Percentiles rank a stretch among this genome's conserved stretches.
Evolutionary conservation across 192 early-diverging fungal genomes (phyloP).

Genomic region (Backusella tarrabulga): DNA sequence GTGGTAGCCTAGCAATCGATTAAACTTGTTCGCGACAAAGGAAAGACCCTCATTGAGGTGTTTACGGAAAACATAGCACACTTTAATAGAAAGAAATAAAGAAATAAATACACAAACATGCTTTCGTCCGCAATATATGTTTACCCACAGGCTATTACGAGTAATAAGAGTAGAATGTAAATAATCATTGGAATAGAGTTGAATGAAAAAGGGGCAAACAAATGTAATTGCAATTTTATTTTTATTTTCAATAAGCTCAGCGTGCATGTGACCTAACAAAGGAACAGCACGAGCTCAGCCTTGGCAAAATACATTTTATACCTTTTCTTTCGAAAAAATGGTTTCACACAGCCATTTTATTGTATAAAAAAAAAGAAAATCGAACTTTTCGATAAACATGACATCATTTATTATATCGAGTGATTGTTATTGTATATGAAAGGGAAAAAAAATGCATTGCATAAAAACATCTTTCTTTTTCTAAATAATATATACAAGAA

Average conservation of each 20-base stretch:
- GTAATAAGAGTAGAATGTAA: not conserved
- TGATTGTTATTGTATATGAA: not conserved
- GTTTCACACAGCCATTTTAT: not conserved
- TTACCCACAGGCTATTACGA: constrained; percentile 4
- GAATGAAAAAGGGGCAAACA: not conserved
- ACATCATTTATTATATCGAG: not conserved
- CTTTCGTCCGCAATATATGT: not conserved
- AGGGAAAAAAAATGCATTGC: not conserved
- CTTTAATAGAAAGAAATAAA: not conserved
- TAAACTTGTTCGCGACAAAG: constrained; percentile 21
- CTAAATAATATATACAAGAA: not conserved
- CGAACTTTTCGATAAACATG: not conserved
- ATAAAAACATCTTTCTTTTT: not conserved
- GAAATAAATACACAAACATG: not conserved
- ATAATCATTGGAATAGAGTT: not conserved
- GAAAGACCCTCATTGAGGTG: not conserved
- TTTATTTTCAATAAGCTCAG: constrained; percentile 1
- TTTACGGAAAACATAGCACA: constrained; percentile 14
- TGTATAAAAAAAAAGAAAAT: constrained; percentile 3
- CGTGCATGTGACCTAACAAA: not conserved
- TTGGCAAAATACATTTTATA: not conserved
- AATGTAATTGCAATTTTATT: not conserved
- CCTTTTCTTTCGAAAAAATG: not conserved
- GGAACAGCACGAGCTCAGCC: not conserved
- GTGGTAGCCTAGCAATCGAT: constrained; percentile 41